Base-by-base conservation (phyloP, 2,329 filamentous ascomycete species). In the Metarhizium robertsii region DNA sequence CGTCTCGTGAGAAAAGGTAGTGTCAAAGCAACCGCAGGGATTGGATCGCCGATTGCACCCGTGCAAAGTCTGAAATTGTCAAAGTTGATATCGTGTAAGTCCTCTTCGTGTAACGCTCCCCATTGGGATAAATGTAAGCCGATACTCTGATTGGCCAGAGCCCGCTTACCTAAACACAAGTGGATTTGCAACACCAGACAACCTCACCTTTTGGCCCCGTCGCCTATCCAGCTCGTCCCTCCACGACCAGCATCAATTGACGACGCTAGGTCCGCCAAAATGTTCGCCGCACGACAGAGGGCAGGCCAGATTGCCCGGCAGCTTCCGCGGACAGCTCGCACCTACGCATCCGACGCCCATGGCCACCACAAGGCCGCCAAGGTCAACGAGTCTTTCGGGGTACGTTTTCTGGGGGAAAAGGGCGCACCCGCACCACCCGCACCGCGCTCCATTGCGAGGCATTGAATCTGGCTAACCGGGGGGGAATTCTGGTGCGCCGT, bases 361-460 rank as follows among this genome's bases (percentile, higher is more conserved):
- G 73, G 68, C 57, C 72, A 75, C 61, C 73, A 76, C 65, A 70
- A 75, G 61, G 68, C 73, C 57, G 73, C 73, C 61, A 69, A 72
- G 59, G 76, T 75, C 58, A 75, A 78, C 62, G 81, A 84, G 70
- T 72, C 74, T 57, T 73, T 83, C 64, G 80, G 80, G 62, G 81
- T 84, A 81, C 57, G 79, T 74, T 57, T 38, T 47, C 56, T 36
- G 57, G 25, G 3, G 25, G 62, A 45, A 13, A 25, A 3, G 29
- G 16, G n/a, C 32, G 29, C 45, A 40, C 43, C 47, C 18, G 20
- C 45, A 11, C 42, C 42, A 18, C 30, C 48, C 36, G 25, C 50
- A 30, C 20, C 45, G 45, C 30, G 13, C n/a, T 34, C 29, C 55
- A 16, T 43, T 48, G 4, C 45, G 25, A 29, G 8, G 18, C 45